Base-by-base conservation (phyloP, 805 yeast genomes). In the Wickerhamomyces strasburgensis region DNA sequence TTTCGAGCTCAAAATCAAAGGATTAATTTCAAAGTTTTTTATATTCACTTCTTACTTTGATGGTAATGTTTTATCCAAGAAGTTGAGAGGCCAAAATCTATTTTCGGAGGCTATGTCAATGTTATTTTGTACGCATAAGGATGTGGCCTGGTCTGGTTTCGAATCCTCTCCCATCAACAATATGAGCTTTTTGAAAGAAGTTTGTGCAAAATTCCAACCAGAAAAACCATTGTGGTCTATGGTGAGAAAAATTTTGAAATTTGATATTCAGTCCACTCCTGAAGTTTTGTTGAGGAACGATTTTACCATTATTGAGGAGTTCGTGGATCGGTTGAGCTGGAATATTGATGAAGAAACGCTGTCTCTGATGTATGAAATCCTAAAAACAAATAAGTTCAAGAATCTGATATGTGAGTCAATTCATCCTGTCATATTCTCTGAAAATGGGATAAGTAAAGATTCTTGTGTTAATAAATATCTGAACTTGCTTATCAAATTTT, bases 341-440 rank as follows among this genome's bases (percentile, higher is more conserved):
- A n/a, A 18, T 4, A 13, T 46, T 7, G 44, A 42, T 21, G 54
- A 43, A 24, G 35, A 34, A 3, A 30, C 40, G 1, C 15, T 53
- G 10, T 29, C 39, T 7, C 13, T 23, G 14, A 27, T 53, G 44
- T 53, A 38, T 31, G 52, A 52, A 11, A 27, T 44, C 18, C 28
- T 54, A 31, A 52, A 47, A 32, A 31, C 25, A 5, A 46, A 48
- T 31, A 46, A 38, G 33, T 53, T 53, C 19, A 38, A 42, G 2
- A 46, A 47, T 25, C 47, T 49, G 16, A 35, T 38, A 3, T 38
- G 38, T 15, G 56, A 51, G 19, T 2, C 29, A 4, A 23, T 15
- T 8, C 23, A 19, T 18, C 47, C 46, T 5, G 39, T 35, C 4
- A 35, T 48, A 1, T 26, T 40, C 5, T 15, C 47, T 1, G 31